Base-by-base conservation (phyloP, 164 flowering plant species). In the Saururus chinensis region DNA sequence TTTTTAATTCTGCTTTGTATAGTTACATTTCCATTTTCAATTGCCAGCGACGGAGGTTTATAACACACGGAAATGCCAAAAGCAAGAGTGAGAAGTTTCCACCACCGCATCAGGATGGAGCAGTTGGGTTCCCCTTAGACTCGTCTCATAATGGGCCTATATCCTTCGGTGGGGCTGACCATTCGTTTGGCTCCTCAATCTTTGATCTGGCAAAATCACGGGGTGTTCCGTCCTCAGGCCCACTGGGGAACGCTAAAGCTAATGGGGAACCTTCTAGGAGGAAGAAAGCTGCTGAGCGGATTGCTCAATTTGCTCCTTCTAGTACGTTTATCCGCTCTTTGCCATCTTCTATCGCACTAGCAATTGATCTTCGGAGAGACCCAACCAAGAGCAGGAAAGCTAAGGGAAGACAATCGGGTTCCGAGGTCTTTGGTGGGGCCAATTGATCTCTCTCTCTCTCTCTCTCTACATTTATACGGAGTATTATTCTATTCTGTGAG, bases 61-160 rank as follows among this genome's bases (percentile, higher is more conserved):
- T 76, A 58, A 68, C 81, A 9, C 88, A 83, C 61, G 65, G 80
- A 62, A 85, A 86, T 76, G 79, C 81, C 11, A 86, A 77, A 73
- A 91, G 91, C 84, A 91, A 88, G 81, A 91, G 97, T 23, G 96
- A 91, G 79, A 91, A 88, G 71, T 91, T 91, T 66, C 97, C 97
- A 1, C 97, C 97, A 19, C 98, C 98, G 4, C 93, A 91, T 75
- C 88, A 88, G 63, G 98, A 88, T 68, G 98, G 83, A 65, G 78
- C 84, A 6, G 82, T 81, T 21, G 92, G 89, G 42, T 73, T 79
- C 63, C 87, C 79, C 25, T 63, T 41, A 4, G 83, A 84, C 24
- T 42, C 76, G 60, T 78, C 90, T 45, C 77, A 70, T 23, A 73
- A 83, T 67, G 85, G 80, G 14, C 79, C 78, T 9, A 41, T 73